Evolutionary conservation across 179 eudicot species (phyloP).

Genomic region (Spinacia oleracea): DNA sequence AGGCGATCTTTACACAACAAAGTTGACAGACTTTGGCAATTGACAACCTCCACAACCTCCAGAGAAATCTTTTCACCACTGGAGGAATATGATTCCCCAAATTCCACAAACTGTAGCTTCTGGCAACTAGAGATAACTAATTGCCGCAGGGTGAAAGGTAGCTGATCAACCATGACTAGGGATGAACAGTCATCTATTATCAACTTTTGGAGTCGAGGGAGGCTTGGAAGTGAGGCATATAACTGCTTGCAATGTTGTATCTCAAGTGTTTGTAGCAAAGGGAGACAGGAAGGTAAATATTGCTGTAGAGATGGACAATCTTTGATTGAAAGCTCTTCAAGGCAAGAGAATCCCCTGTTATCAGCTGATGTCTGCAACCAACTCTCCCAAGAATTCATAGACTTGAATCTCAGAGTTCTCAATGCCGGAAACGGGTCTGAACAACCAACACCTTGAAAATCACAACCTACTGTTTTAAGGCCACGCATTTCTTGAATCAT

Average conservation of each 20-base stretch:
- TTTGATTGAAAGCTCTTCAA: constrained; percentile 14
- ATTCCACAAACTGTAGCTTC: constrained; percentile 7
- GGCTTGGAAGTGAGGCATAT: constrained; percentile 9
- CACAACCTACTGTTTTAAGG: not conserved
- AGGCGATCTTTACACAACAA: constrained; percentile 5
- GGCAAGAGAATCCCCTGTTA: not conserved
- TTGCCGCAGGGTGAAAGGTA: constrained; percentile 7
- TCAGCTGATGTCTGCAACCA: constrained; percentile 7
- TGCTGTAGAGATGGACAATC: constrained; percentile 10
- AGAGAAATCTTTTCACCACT: not conserved
- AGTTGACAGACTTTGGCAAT: constrained; percentile 2
- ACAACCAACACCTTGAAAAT: constrained; percentile 5
- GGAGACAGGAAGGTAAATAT: constrained; percentile 14
- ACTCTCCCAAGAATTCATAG: constrained; percentile 12
- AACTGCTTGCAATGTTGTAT: constrained; percentile 6
- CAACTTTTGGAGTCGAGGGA: constrained; percentile 9
- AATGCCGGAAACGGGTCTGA: constrained; percentile 12
- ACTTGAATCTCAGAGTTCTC: constrained; percentile 5
- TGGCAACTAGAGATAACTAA: constrained; percentile 2
- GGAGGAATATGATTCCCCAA: not conserved
- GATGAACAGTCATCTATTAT: constrained; percentile 5
- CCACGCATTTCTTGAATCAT: constrained; percentile 13
- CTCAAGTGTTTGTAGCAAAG: not conserved
- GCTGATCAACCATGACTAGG: constrained; percentile 1
- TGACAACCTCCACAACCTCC: constrained; percentile 8